phyloP scores from a whole-genome alignment of 305 asterid species.

The Ilex paraguariensis region DNA sequence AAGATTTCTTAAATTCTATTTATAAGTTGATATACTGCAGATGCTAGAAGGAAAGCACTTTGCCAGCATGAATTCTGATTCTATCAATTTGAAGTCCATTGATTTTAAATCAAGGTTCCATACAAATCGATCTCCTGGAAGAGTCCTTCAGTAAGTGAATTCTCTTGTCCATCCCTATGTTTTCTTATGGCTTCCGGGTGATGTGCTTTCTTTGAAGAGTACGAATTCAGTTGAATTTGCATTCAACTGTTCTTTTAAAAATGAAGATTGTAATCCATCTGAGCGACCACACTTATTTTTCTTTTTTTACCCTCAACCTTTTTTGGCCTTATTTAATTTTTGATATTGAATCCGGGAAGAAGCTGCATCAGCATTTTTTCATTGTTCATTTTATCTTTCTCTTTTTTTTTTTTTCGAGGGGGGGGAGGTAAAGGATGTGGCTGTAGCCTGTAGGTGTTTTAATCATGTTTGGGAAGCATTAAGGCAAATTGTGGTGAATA shows the following conservation, averaged over 20 bases:
- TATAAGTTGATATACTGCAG: slow-evolving; percentile 12
- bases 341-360: too few relatives aligned
- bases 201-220: background rate
- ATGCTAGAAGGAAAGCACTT: slow-evolving; percentile 32
- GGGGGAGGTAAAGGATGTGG: too few relatives aligned
- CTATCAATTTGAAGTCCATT: slow-evolving; percentile 31
- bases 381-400: too few relatives aligned
- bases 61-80: slow-evolving; percentile 19
- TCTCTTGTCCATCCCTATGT: too few relatives aligned
- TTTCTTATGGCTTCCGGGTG: slow-evolving; percentile 1
- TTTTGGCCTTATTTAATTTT: background rate
- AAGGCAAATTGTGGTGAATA: too few relatives aligned
- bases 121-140: slow-evolving; percentile 39
- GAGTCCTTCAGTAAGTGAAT: slow-evolving; percentile 47
- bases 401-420: too few relatives aligned
- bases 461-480: too few relatives aligned
- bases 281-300: background rate
- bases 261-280: too few relatives aligned
- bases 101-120: slow-evolving; percentile 50
- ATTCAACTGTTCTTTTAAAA: too few relatives aligned
- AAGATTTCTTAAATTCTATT: too few relatives aligned
- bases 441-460: too few relatives aligned
- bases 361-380: too few relatives aligned
- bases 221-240: background rate
- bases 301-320: background rate